These are phyloP conservation scores for Acorus gramineus DNA, from an alignment of 106 monocot genomes.

Conservation along the genomic window DNA sequence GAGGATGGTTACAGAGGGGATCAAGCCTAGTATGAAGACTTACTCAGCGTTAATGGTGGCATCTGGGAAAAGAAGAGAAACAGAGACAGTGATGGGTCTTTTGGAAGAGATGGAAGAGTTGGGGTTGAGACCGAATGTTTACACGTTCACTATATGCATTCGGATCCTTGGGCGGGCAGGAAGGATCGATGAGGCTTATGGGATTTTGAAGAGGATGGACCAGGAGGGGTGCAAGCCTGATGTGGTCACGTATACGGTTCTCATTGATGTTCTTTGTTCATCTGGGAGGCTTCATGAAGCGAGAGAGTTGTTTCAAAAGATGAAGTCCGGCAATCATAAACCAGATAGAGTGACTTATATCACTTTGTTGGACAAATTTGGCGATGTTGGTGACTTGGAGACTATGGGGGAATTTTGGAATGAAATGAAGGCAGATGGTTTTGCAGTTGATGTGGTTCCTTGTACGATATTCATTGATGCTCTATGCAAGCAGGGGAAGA, in stretches of 20 bases:
- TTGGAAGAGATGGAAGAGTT: slow-evolving; percentile 62
- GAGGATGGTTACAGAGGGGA: slow-evolving; percentile 55
- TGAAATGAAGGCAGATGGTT: slow-evolving; percentile 75
- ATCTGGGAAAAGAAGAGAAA: slow-evolving; percentile 59
- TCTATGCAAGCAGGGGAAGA: slow-evolving; percentile 61
- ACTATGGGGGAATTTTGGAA: slow-evolving; percentile 54
- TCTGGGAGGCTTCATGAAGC: slow-evolving; percentile 50
- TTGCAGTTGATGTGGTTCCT: slow-evolving; percentile 60
- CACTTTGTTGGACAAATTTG: slow-evolving; percentile 77
- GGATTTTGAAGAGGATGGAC: slow-evolving; percentile 60
- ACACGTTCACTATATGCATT: slow-evolving; percentile 93
- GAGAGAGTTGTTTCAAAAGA: slow-evolving; percentile 56
- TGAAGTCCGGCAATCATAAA: slow-evolving; percentile 65
- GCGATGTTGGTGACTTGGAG: slow-evolving; percentile 56
- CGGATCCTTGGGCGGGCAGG: slow-evolving; percentile 67
- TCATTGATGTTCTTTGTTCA: slow-evolving; percentile 65
- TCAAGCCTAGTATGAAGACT: slow-evolving; percentile 72
- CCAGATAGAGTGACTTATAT: slow-evolving; percentile 79
- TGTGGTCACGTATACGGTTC: slow-evolving; percentile 85
- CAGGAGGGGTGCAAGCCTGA: slow-evolving; percentile 66
- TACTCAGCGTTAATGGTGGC: slow-evolving; percentile 88
- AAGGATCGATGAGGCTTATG: slow-evolving; percentile 49
- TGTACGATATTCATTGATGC: slow-evolving; percentile 59
- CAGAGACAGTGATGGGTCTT: slow-evolving; percentile 43
- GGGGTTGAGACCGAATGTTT: slow-evolving; percentile 80